Conservation (phyloP, 768 basidiomycete genomes). For the Heimioporus sp. region DNA sequence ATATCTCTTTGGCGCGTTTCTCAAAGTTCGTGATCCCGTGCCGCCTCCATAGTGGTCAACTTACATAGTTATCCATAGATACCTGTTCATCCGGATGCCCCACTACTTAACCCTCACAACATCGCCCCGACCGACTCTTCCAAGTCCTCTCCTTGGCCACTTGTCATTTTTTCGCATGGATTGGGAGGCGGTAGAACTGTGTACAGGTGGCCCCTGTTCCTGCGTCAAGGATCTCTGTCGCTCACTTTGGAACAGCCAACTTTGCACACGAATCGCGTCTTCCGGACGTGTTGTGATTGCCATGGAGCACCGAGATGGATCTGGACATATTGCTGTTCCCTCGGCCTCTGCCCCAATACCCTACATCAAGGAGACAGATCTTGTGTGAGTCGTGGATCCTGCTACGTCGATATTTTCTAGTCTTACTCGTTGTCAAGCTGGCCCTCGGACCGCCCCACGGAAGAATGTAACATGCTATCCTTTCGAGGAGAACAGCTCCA, state of each 20-base stretch:
- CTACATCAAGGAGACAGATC: conserved; percentile 57
- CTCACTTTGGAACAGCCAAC: conserved; percentile 43
- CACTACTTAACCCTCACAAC: conserved; percentile 39
- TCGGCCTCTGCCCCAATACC: conserved; percentile 31
- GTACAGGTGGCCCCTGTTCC: conserved; percentile 48
- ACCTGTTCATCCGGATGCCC: conserved; percentile 55
- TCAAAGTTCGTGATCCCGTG: conserved; percentile 39
- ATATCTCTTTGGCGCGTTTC: conserved; percentile 47
- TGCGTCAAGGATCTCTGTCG: neutral
- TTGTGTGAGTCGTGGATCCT: conserved; percentile 42
- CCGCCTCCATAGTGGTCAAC: neutral
- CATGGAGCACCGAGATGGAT: conserved; percentile 83
- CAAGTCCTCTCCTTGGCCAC: conserved; percentile 55
- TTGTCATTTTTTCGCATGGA: conserved; percentile 85
- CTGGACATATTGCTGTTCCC: conserved; percentile 52
- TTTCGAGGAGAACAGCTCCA: conserved; percentile 70
- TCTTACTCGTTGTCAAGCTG: conserved; percentile 17
- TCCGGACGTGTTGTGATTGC: conserved; percentile 80
- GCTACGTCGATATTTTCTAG: neutral
- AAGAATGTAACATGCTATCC: conserved; percentile 34
- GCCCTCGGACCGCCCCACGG: conserved; percentile 17
- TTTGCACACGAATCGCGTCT: conserved; percentile 71
- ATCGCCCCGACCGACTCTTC: neutral
- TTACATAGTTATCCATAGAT: conserved; percentile 39
- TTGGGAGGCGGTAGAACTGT: conserved; percentile 70